Conservation (phyloP, 768 basidiomycete genomes). For the Mrakia gelida region DNA sequence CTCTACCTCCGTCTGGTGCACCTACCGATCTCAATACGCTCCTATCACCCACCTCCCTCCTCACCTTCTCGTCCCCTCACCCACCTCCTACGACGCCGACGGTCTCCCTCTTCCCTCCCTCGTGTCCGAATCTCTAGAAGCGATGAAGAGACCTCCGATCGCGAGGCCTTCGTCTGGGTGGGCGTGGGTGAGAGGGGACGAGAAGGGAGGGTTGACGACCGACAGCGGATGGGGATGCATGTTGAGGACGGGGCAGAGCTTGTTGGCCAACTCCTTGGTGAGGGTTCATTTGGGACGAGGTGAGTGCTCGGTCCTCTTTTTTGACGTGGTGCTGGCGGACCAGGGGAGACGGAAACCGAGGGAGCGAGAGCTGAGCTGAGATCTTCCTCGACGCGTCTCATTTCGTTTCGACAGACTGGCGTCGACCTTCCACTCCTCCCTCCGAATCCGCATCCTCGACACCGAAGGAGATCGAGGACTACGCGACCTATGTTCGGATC, state of each 20-base stretch:
- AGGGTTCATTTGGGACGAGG: slow-evolving; percentile 71
- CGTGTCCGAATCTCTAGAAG: slow-evolving; percentile 20
- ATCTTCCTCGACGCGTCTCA: neutral
- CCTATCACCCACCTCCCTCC: slow-evolving; percentile 55
- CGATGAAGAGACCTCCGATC: slow-evolving; percentile 33
- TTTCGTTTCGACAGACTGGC: slow-evolving; percentile 62
- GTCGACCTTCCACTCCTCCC: slow-evolving; percentile 52
- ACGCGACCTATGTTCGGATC: slow-evolving; percentile 84
- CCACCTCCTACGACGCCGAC: slow-evolving; percentile 50
- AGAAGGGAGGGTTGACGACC: slow-evolving; percentile 74
- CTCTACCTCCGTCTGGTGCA: slow-evolving; percentile 80
- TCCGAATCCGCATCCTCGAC: neutral
- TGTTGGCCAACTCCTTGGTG: slow-evolving; percentile 75
- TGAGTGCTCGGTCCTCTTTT: slow-evolving; percentile 46
- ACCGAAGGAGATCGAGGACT: slow-evolving; percentile 46
- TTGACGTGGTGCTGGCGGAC: neutral
- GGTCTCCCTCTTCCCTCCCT: slow-evolving; percentile 46
- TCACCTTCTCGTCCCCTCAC: slow-evolving; percentile 37
- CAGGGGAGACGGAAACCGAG: no score
- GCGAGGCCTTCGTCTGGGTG: slow-evolving; percentile 51
- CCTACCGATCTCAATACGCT: slow-evolving; percentile 81
- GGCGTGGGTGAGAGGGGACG: slow-evolving; percentile 54
- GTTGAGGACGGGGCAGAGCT: slow-evolving; percentile 77
- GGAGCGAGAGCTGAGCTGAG: neutral
- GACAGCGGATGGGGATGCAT: slow-evolving; percentile 92